These are phyloP conservation scores for Citeromyces nyonsensis DNA, from an alignment of 805 yeast genomes.

Conservation along the genomic window DNA sequence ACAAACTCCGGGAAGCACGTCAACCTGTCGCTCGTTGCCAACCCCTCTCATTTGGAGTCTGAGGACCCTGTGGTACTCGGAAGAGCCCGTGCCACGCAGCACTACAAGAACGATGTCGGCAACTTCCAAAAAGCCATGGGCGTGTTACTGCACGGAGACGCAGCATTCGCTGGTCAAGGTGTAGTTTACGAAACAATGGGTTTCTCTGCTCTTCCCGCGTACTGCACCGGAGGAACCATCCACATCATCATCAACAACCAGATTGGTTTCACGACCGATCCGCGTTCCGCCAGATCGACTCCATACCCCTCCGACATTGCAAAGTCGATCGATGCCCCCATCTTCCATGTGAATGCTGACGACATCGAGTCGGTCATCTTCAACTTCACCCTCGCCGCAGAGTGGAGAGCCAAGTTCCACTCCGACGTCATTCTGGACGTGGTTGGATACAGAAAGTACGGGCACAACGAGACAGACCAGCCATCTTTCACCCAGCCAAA, in stretches of 20 bases:
- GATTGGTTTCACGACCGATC: slow-evolving; percentile 99
- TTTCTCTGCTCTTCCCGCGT: slow-evolving; percentile 81
- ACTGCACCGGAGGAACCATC: slow-evolving; percentile 95
- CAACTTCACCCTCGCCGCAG: slow-evolving; percentile 92
- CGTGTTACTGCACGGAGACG: slow-evolving; percentile 94
- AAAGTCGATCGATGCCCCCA: slow-evolving; percentile 92
- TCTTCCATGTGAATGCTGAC: slow-evolving; percentile 98
- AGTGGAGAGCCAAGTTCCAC: slow-evolving; percentile 95
- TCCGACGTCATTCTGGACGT: slow-evolving; percentile 92
- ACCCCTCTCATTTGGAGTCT: slow-evolving; percentile 98
- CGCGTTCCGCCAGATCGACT: slow-evolving; percentile 93
- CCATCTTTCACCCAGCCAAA: slow-evolving; percentile 97
- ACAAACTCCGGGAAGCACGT: slow-evolving; percentile 96
- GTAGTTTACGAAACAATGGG: slow-evolving; percentile 98
- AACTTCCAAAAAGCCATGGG: slow-evolving; percentile 78
- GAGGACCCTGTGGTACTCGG: slow-evolving; percentile 98
- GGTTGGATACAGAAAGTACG: slow-evolving; percentile 96
- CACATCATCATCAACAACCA: slow-evolving; percentile 95
- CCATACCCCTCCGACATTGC: slow-evolving; percentile 97
- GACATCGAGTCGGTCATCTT: slow-evolving; percentile 89
- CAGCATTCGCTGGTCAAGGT: slow-evolving; percentile 98
- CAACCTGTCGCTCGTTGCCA: slow-evolving; percentile 90
- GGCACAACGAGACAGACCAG: slow-evolving; percentile 99
- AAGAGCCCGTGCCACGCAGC: slow-evolving; percentile 92
- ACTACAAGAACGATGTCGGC: slow-evolving; percentile 77